Evolutionary conservation across 2,329 filamentous ascomycete species (phyloP), one percentile per base, ranked within the genome.

Genomic region (Fusarium buharicum): DNA sequence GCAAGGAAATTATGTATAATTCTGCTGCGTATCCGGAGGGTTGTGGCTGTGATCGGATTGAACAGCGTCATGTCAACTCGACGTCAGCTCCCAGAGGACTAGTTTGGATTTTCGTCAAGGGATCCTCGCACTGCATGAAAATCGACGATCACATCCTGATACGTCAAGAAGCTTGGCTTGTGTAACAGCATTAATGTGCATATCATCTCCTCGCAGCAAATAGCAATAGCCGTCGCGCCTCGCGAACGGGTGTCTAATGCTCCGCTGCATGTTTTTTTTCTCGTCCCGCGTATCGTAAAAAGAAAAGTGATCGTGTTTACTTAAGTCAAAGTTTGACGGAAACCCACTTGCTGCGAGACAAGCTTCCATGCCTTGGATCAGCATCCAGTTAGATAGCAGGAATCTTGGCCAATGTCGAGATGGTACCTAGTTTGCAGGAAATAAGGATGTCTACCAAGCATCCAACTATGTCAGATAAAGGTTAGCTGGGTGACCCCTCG

Each of bases 101-200:
- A 41, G 36, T 33, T 40, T 55, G 18, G 33, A 17, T 28, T 54
- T 54, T 37, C 22, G 45, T 61, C 43, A 20, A 57, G 33, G 16
- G 50, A 64, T 57, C 39, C 41, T 44, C 51, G 24, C 17, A 40
- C 14, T 20, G 18, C 50, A 54, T 49, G 44, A 30, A 45, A 36
- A 41, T 40, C 31, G 61, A 46, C 51, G 56, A 64, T 64, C 61
- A 58, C 46, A 30, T 20, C 61, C 61, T 17, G 18, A 58, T 53
- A 28, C 39, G 51, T 47, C 43, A n/a, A 44, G 39, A 27, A 46
- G 44, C 31, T 65, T 62, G 40, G 34, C 30, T 50, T 61, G 61
- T 64, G 61, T 65, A 64, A 65, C 61, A 17, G 50, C 13, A 46
- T 34, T 44, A 39, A 36, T 50, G 16, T n/a, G n/a, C n/a, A n/a